These are phyloP conservation scores for Pinus taeda DNA, from an alignment of 75 land plant species.

Conservation along the genomic window DNA sequence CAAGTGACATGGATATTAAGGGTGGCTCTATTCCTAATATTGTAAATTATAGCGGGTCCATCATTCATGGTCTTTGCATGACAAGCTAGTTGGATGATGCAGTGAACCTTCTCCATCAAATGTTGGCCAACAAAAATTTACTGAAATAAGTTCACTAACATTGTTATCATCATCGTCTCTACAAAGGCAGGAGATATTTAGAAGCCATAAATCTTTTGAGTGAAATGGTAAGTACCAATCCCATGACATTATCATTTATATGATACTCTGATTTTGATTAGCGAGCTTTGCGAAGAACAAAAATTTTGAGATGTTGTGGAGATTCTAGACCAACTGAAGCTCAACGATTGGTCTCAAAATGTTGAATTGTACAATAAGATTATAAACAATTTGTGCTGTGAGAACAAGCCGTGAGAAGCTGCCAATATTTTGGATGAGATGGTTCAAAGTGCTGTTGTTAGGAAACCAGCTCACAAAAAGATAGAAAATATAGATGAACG, in stretches of 20 bases:
- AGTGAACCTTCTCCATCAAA: slow-evolving; percentile 42
- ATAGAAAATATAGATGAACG: too few relatives aligned
- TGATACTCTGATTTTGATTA: slow-evolving; percentile 25
- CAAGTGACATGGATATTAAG: slow-evolving; percentile 38
- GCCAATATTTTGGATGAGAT: slow-evolving; percentile 61
- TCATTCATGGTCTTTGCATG: slow-evolving; percentile 44
- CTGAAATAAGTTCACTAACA: slow-evolving; percentile 71
- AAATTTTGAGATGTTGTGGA: slow-evolving; percentile 46
- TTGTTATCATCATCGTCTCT: slow-evolving; percentile 58
- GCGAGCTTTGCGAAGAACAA: slow-evolving; percentile 56
- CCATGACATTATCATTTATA: slow-evolving; percentile 51
- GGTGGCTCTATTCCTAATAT: slow-evolving; percentile 29
- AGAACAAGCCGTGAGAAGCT: slow-evolving; percentile 30
- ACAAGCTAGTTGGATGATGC: slow-evolving; percentile 36
- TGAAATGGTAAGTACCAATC: slow-evolving; percentile 20
- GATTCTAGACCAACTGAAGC: slow-evolving; percentile 64
- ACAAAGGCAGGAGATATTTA: slow-evolving; percentile 47
- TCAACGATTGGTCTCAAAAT: slow-evolving; percentile 66
- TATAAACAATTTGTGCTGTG: slow-evolving; percentile 27
- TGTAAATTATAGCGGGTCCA: slow-evolving; percentile 31
- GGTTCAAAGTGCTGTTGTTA: slow-evolving; percentile 40
- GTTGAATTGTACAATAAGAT: slow-evolving; percentile 38
- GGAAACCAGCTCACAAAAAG: too few relatives aligned
- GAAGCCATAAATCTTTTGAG: slow-evolving; percentile 45
- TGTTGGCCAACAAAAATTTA: slow-evolving; percentile 35